Evolutionary conservation across 257 asterid species (phyloP).

Genomic region (Buddleja alternifolia): DNA sequence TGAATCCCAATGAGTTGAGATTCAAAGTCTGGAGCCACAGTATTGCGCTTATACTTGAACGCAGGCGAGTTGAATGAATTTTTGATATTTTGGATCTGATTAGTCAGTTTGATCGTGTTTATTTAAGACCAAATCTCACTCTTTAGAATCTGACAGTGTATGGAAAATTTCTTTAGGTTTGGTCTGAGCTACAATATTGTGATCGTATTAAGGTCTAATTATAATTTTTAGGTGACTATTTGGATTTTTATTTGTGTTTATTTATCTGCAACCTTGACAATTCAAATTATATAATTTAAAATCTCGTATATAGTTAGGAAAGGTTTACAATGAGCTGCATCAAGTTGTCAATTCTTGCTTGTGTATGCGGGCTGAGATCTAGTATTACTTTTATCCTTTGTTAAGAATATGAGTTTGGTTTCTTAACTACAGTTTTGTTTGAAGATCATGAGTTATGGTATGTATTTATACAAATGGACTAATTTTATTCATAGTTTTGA

Average conservation of each 20-base stretch:
- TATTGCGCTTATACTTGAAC: constrained; percentile 58
- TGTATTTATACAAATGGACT: constrained; percentile 8
- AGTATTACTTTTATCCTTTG: background rate
- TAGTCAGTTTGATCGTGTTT: constrained; percentile 2
- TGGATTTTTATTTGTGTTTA: background rate
- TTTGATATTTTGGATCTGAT: background rate
- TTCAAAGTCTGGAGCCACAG: constrained; percentile 81
- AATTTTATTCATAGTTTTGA: background rate
- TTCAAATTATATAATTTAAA: background rate
- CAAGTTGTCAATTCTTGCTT: constrained; percentile 1
- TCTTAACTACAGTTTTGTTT: background rate
- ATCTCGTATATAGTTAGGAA: background rate
- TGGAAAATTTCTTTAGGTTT: constrained; percentile 13
- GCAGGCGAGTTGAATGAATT: constrained; percentile 52
- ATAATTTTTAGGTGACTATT: background rate
- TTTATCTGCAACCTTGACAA: background rate
- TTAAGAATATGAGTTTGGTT: background rate
- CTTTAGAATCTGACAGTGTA: background rate
- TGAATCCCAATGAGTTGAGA: constrained; percentile 70
- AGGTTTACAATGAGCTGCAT: constrained; percentile 12
- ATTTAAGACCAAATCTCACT: background rate
- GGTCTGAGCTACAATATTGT: too few species aligned
- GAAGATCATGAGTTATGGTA: background rate
- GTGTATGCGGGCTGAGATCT: constrained; percentile 18
- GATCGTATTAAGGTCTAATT: too few species aligned